Conservation (phyloP, 495 filamentous ascomycete genomes). For the Xylaria acuta region DNA sequence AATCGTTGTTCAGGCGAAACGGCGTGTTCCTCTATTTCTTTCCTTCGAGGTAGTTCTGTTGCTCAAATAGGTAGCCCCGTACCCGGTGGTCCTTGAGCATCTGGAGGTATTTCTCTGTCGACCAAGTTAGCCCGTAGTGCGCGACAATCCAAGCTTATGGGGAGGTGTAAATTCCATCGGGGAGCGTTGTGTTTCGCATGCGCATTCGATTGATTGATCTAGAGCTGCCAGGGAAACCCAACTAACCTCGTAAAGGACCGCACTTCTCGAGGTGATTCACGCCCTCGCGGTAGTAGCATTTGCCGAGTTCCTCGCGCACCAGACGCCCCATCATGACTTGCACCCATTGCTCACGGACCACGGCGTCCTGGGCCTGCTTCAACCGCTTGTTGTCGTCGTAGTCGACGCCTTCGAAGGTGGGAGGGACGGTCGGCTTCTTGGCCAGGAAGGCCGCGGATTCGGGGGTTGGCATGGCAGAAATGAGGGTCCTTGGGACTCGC, state of each 20-base stretch:
- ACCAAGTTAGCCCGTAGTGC: conserved; percentile 28
- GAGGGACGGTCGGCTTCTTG: conserved; percentile 91
- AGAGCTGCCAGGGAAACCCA: not conserved
- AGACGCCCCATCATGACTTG: conserved; percentile 95
- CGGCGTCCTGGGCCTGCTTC: conserved; percentile 92
- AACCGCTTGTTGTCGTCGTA: conserved; percentile 88
- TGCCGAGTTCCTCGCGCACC: conserved; percentile 90
- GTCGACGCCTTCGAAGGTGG: conserved; percentile 96
- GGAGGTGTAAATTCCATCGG: not conserved
- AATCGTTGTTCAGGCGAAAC: not conserved
- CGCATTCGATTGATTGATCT: not conserved
- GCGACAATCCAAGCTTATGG: not conserved
- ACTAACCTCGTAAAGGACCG: conserved; percentile 85
- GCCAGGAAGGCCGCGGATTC: conserved; percentile 92
- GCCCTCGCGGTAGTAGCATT: conserved; percentile 93
- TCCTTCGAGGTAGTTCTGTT: conserved; percentile 82
- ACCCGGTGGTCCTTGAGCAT: conserved; percentile 83
- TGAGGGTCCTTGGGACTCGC: not conserved
- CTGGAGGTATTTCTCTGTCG: conserved; percentile 88
- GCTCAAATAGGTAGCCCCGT: conserved; percentile 87
- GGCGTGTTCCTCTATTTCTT: conserved; percentile 34
- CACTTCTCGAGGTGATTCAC: conserved; percentile 99
- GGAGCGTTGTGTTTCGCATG: not conserved
- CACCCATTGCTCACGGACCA: conserved; percentile 97
- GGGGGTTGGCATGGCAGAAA: conserved; percentile 75